A percentile compares a stretch with the other conserved stretches of the same genome.
Evolutionary conservation across 495 filamentous ascomycete genomes (phyloP).

Genomic region (Immersiella caudata): DNA sequence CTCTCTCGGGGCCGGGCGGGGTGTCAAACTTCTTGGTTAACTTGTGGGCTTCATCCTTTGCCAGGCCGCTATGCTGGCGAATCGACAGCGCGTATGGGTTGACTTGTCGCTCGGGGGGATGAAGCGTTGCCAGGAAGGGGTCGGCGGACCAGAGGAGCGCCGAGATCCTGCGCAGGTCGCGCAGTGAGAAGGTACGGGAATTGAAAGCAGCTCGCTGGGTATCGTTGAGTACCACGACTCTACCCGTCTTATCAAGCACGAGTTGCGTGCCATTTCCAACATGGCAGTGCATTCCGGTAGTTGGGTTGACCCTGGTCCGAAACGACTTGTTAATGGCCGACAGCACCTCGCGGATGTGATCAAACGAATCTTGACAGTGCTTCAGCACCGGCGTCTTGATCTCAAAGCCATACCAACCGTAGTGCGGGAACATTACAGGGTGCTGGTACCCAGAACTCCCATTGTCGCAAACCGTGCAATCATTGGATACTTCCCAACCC

Average conservation of each 20-base stretch:
- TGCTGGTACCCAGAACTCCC: background rate
- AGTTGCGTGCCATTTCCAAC: background rate
- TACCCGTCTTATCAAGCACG: background rate
- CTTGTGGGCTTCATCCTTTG: background rate
- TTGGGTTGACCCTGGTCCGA: background rate
- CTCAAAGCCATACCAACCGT: background rate
- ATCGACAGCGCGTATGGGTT: background rate
- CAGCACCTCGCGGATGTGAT: conserved; percentile 10
- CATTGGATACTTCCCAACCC: background rate
- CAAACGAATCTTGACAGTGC: background rate
- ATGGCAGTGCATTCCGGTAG: conserved; percentile 4
- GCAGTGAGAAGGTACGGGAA: background rate
- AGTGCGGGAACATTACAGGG: background rate
- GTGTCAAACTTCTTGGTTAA: background rate
- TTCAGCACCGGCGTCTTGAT: conserved; percentile 1
- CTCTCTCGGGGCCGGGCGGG: background rate
- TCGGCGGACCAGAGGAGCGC: conserved; percentile 27
- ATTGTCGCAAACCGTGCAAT: background rate
- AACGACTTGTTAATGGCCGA: background rate
- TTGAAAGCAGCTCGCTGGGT: background rate
- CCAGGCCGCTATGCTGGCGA: background rate
- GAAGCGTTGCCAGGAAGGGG: conserved; percentile 15
- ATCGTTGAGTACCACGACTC: background rate
- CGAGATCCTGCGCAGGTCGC: background rate
- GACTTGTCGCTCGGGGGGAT: conserved; percentile 23